Conservation (phyloP, 2,329 filamentous ascomycete species). For the Talaromyces sp. region DNA sequence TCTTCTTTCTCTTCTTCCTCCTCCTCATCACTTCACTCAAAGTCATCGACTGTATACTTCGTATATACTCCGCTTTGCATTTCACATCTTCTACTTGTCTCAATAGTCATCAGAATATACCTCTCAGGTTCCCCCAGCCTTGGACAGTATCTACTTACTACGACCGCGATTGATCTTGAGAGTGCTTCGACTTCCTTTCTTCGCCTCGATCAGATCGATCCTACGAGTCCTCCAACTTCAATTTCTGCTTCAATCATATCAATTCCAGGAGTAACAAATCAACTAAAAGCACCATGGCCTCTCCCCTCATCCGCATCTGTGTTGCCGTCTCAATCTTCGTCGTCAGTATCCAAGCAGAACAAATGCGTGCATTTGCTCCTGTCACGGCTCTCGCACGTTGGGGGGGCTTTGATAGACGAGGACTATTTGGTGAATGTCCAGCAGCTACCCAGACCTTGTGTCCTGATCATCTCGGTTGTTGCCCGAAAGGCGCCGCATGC, state of each 20-base stretch:
- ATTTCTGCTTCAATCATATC: background rate
- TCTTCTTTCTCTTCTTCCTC: background rate
- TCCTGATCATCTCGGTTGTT: slow-evolving; percentile 18
- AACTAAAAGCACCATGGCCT: background rate
- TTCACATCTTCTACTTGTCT: background rate
- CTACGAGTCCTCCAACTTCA: background rate
- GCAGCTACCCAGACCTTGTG: slow-evolving; percentile 18
- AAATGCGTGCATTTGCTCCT: slow-evolving; percentile 16
- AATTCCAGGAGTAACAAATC: background rate
- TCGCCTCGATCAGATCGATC: background rate
- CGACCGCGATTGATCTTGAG: background rate
- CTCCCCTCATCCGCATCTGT: background rate
- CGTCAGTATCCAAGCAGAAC: background rate
- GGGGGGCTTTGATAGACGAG: slow-evolving; percentile 6
- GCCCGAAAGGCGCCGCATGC: slow-evolving; percentile 18
- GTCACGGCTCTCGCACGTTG: slow-evolving; percentile 12
- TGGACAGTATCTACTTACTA: background rate
- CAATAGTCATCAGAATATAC: background rate
- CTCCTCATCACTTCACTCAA: background rate
- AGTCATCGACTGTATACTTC: background rate
- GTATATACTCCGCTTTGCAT: slow-evolving; percentile 7
- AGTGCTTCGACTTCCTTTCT: background rate
- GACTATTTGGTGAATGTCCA: slow-evolving; percentile 12
- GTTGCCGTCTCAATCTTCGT: background rate
- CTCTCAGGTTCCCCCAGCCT: background rate